These are phyloP conservation scores for Macadamia integrifolia DNA, from an alignment of 164 flowering plant species.

Conservation along the genomic window DNA sequence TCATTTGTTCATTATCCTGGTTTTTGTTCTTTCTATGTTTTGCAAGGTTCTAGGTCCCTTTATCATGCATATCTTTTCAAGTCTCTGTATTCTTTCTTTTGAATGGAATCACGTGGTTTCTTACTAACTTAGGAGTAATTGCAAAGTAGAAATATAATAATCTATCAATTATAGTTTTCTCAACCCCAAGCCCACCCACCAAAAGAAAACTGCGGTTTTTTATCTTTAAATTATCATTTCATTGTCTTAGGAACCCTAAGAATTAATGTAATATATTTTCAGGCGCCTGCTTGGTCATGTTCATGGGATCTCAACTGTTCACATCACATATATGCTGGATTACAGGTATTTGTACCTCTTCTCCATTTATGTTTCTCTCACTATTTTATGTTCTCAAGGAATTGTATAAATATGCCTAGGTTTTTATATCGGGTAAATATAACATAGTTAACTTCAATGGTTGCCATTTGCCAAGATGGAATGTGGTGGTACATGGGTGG, in stretches of 20 bases:
- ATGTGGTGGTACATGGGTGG: too few species aligned
- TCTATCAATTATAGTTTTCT: too few species aligned
- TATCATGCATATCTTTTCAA: background rate
- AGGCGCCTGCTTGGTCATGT: slow-evolving; percentile 96
- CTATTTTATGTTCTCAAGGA: background rate
- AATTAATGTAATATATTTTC: slow-evolving; percentile 14
- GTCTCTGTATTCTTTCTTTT: too few species aligned
- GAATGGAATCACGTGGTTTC: too few species aligned
- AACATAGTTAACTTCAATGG: too few species aligned
- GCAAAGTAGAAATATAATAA: too few species aligned
- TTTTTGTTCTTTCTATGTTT: background rate
- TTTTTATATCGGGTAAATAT: too few species aligned
- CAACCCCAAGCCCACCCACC: too few species aligned
- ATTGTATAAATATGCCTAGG: background rate
- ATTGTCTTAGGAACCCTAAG: background rate
- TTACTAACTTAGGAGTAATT: too few species aligned
- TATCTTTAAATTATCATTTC: background rate
- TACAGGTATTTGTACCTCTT: slow-evolving; percentile 48
- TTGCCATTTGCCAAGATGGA: too few species aligned
- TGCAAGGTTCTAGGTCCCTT: background rate
- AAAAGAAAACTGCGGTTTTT: too few species aligned
- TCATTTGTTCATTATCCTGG: too few species aligned
- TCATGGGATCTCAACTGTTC: slow-evolving; percentile 73
- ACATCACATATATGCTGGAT: slow-evolving; percentile 69
- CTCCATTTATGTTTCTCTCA: background rate